Evolutionary conservation across 1,284 basidiomycete genomes (phyloP), one percentile per base, ranked within the genome.

Genomic region (Marasmius tenuissimus): DNA sequence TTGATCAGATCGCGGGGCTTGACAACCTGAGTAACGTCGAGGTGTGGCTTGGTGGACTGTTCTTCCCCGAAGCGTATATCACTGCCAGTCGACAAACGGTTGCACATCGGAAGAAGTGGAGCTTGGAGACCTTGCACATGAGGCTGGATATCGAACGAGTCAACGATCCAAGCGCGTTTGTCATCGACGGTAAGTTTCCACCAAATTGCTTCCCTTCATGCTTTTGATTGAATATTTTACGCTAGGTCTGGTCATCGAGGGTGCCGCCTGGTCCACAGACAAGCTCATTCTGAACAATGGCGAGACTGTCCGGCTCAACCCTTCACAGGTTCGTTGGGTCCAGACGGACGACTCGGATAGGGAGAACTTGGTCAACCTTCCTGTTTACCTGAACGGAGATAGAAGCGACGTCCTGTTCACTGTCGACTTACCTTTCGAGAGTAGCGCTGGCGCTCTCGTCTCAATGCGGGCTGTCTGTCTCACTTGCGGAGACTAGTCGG

Each of bases 51-150:
- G 95, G 96, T 38, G 93, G 93, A 0, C 75, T 98, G 58, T 97
- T 98, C 85, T 96, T 94, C 83, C 96, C 96, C 1, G 94, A 96
- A 71, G 95, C 94, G 2, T 97, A 95, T 74, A 85, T 98, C 69
- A 97, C 96, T 0, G 96, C 96, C 1, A 96, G 94, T 1, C 85
- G 96, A 58, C 96, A 98, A 75, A 88, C 92, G 16, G 91, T 96
- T 8, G 96, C 96, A 1, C 95, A 97, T 73, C 84, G 88, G 60
- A 94, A 92, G 76, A 87, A 88, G 65, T 93, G 92, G 89, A 96
- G 93, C 73, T 78, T 98, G 65, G 96, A 98, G 75, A 94, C 93
- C n/a, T 74, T 97, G 66, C 81, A 86, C 60, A 76, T 98, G 49
- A 78, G 88, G 61, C 78, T 98, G 18, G 91, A 93, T 63, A 86